Conservation (phyloP, 2,329 filamentous ascomycete genomes). For the Capronia americana region DNA sequence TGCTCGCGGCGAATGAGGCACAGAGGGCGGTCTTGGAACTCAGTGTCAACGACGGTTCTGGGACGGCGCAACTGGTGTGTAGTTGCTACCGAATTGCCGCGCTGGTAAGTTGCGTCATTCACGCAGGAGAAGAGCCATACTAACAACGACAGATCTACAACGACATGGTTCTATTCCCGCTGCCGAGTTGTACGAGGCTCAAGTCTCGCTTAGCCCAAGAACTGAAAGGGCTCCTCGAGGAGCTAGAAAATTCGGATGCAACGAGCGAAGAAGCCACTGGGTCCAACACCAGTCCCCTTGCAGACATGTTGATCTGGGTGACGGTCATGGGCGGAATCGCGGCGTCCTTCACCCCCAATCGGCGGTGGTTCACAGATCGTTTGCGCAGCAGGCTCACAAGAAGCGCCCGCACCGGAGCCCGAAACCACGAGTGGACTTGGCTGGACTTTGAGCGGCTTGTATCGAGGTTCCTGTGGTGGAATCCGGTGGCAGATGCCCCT, state of each 20-base stretch:
- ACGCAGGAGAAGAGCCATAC: neutral
- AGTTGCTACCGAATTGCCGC: neutral
- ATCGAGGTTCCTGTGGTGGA: neutral
- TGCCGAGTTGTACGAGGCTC: slow-evolving; percentile 1
- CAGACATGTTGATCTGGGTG: neutral
- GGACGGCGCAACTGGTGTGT: neutral
- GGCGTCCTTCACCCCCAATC: neutral
- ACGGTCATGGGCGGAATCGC: neutral
- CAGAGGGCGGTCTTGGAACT: neutral
- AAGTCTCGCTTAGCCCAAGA: neutral
- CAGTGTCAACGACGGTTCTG: neutral
- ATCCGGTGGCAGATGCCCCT: neutral
- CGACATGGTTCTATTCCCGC: neutral
- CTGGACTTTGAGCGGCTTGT: neutral
- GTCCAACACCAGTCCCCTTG: neutral
- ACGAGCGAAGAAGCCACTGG: neutral
- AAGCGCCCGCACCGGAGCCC: neutral
- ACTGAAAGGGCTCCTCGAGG: neutral
- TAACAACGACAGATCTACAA: neutral
- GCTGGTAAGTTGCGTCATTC: neutral
- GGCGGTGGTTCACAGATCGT: neutral
- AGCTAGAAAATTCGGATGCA: neutral
- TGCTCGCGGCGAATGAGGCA: neutral
- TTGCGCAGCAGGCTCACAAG: neutral
- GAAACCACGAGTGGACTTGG: neutral